Percentiles rank a stretch among this genome's conserved stretches.
Conservation (phyloP, 176 grass and related monocot genomes). For the Oryza officinalis region DNA sequence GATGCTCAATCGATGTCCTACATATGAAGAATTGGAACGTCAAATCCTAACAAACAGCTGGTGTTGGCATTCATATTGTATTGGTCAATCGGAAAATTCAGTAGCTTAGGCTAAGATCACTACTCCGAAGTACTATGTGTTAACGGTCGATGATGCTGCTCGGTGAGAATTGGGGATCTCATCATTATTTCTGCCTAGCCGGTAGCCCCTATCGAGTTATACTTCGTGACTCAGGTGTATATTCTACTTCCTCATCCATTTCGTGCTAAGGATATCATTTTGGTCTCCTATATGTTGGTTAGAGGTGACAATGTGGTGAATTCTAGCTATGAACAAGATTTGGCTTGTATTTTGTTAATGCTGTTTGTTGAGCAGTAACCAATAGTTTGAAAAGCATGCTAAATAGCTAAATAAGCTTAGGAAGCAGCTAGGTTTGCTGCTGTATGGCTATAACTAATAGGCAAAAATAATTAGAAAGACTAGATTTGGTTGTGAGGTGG, state of each 20-base stretch:
- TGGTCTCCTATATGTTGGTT: neutral
- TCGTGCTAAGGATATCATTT: neutral
- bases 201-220: neutral
- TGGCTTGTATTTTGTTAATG: neutral
- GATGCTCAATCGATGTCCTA: neutral
- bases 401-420: slow-evolving; percentile 8
- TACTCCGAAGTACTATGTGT: neutral
- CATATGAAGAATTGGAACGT: neutral
- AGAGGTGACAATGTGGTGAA: neutral
- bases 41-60: neutral
- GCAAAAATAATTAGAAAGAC: neutral
- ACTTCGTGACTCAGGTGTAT: neutral
- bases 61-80: neutral
- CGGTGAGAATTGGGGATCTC: neutral
- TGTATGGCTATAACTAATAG: neutral
- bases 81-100: neutral
- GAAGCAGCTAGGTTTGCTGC: slow-evolving; percentile 2
- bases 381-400: neutral
- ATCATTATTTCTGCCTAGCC: neutral
- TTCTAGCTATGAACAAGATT: neutral
- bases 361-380: slow-evolving; percentile 7
- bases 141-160: neutral
- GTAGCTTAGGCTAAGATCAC: neutral
- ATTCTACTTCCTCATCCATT: slow-evolving; percentile 2
- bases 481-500: neutral